Evolutionary conservation across 208 protist species (phyloP), one percentile per base, ranked within the genome.

Genomic region (Wallacemonas rigidus): DNA sequence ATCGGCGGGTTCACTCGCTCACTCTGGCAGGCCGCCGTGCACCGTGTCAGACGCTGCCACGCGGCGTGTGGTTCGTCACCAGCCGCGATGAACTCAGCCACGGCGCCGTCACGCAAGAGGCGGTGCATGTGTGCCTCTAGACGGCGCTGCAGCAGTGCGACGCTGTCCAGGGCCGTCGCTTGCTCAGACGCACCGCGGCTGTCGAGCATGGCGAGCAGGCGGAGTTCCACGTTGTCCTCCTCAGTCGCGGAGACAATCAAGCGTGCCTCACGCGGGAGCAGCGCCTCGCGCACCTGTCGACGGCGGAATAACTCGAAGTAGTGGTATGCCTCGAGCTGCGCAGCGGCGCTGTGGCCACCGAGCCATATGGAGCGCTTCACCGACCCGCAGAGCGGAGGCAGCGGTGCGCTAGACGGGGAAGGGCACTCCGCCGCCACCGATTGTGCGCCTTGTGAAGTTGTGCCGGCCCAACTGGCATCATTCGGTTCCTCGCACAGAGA

Each of bases 311-410:
- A 17, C 41, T 48, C 41, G 17, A 65, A 51, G 43, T 65, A 65
- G 60, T 65, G 60, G 9, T n/a, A 15, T 3, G 60, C 38, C 14
- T 50, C 43, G 15, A 8, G 60, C 63, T 80, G 76, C 3, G 36
- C 45, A 6, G 56, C 62, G 1, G 58, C 65, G 11, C 74, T 80
- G n/a, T 67, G 51, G 3, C 73, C 76, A 7, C 81, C 72, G 14
- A 86, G 50, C 51, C 81, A 44, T 36, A 86, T 61, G 43, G 76
- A 77, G 36, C 61, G 35, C 9, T 56, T 72, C 5, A 86, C 81
- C 44, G 44, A 72, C 9, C 70, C 51, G 71, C 67, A 79, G 45
- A 36, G 64, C n/a, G 74, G 67, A 17, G 73, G 12, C 2, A 5
- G 50, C 40, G 69, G 15, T 8, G 54, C 54, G 54, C 11, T 8